Evolutionary conservation across 768 basidiomycete genomes (phyloP), one percentile per base, ranked within the genome.

Genomic region (Mycena indigotica): DNA sequence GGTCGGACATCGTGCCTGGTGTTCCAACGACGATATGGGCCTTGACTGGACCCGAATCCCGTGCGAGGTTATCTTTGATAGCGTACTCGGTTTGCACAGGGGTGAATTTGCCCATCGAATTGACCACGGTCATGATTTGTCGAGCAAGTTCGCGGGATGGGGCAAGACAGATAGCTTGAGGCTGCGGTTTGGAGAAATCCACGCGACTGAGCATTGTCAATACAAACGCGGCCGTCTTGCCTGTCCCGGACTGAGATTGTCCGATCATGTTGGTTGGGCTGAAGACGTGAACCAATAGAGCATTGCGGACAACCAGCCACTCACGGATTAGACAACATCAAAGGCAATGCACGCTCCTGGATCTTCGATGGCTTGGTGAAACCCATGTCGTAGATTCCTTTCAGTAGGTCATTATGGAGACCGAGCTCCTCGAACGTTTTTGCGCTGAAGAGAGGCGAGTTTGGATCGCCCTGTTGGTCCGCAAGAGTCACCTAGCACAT

Each of bases 221-320:
- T 13, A 95, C 93, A 71, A 99, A 99, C 10, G 97, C 97, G 3
- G 97, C 97, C 2, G 97, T 98, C 78, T 99, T 99, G 49, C 97
- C 97, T 8, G 97, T 99, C 35, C 97, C 97, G 29, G 97, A 98
- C 68, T 99, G 97, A 51, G 95, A 98, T 76, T 99, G 97, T 17
- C 95, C 97, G 69, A 98, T 98, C 89, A 98, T 95, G 74, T 98
- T 98, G 52, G 87, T 89, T 12, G 96, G 90, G n/a, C 96, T 99
- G 56, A 60, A 55, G 16, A 40, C 57, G 40, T 19, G 2, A 23
- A 35, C 13, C 10, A 12, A 39, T 12, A 39, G 12, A 39, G 12
- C 32, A 13, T 17, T 24, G 30, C 21, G 24, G 15, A 3, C 28
- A 35, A 30, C 52, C 25, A 15, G 6, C 13, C 13, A 77, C 89